Base-by-base conservation (phyloP, 2,329 filamentous ascomycete species). In the Aspergillus sp. region DNA sequence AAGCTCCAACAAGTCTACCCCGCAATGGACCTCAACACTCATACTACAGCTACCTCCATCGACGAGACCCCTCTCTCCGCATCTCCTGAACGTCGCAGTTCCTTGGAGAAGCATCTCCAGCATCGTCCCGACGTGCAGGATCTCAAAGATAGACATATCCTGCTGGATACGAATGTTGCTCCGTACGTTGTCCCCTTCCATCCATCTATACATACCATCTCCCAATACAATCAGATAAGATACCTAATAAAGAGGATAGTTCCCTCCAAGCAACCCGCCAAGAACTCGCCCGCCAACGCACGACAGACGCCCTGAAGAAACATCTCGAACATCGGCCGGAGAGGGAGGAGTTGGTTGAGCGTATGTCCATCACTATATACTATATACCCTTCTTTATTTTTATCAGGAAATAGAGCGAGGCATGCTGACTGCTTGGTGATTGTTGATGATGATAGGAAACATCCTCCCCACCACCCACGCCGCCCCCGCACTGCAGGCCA, bases 261-360 rank as follows among this genome's bases (percentile, higher is more conserved):
- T 81, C 87, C 25, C 80, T 91, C 38, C 88, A 90, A 77, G 82
- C 85, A 15, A 80, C 81, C 58, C 82, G 83, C 55, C 81, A 83
- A 48, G 87, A 89, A 65, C 84, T 91, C 45, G 87, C 88, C 68
- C 85, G 87, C 64, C 87, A 89, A 72, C 81, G 83, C 59, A 83
- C 84, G 15, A 82, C 83, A 10, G 87, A 90, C 71, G 86, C 78
- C 65, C 74, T 90, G 64, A 88, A 87, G 77, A 89, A 87, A 74
- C 82, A 85, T 25, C 79, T 91, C 12, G 82, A 86, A 67, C 82
- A 85, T 59, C 78, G 88, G 15, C 86, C 87, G 4, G 85, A 92
- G 21, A 87, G 90, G 59, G 85, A 91, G 38, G 87, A 91, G 70
- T 83, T 97, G 21, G 81, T 97, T 64, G 90, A 95, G 74, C 90